These are phyloP conservation scores for Colletotrichum sp. DNA, from an alignment of 2,329 filamentous ascomycete species.

Conservation along the genomic window DNA sequence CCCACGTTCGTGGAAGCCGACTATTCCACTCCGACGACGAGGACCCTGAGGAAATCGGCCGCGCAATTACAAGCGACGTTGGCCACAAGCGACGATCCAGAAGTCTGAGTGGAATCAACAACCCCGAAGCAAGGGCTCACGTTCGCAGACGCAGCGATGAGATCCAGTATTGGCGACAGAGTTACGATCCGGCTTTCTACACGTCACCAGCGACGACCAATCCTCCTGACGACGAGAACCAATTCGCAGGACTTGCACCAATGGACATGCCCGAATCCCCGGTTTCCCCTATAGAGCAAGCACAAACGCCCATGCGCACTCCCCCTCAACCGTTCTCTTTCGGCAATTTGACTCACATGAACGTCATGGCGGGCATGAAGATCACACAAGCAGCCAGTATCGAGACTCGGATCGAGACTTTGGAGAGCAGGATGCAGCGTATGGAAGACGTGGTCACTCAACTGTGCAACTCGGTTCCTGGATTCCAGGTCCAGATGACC, in stretches of 20 bases:
- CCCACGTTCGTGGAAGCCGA: conserved; percentile 55
- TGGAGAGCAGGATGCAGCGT: conserved; percentile 58
- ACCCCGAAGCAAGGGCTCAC: background rate
- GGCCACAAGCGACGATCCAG: conserved; percentile 60
- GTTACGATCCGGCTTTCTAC: conserved; percentile 54
- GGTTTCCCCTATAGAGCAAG: conserved; percentile 29
- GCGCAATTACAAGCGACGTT: conserved; percentile 63
- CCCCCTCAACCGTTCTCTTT: conserved; percentile 61
- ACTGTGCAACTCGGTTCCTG: conserved; percentile 51
- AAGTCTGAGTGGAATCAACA: conserved; percentile 50
- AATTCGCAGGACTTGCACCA: conserved; percentile 32
- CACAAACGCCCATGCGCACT: conserved; percentile 33
- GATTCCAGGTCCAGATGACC: conserved; percentile 38
- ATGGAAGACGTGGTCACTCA: conserved; percentile 59
- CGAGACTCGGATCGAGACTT: conserved; percentile 54
- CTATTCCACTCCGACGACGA: conserved; percentile 39
- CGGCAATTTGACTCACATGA: conserved; percentile 49
- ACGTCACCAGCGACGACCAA: conserved; percentile 56
- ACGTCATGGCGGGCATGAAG: conserved; percentile 58
- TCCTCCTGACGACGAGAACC: conserved; percentile 39
- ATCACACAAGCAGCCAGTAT: conserved; percentile 61
- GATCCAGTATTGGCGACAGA: conserved; percentile 68
- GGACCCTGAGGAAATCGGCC: conserved; percentile 62
- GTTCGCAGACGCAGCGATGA: conserved; percentile 64
- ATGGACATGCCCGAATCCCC: conserved; percentile 37